Percentiles rank a stretch among this genome's conserved stretches.
These are phyloP conservation scores for Blastomyces silverae DNA, from an alignment of 2,329 filamentous ascomycete genomes.

Conservation along the genomic window DNA sequence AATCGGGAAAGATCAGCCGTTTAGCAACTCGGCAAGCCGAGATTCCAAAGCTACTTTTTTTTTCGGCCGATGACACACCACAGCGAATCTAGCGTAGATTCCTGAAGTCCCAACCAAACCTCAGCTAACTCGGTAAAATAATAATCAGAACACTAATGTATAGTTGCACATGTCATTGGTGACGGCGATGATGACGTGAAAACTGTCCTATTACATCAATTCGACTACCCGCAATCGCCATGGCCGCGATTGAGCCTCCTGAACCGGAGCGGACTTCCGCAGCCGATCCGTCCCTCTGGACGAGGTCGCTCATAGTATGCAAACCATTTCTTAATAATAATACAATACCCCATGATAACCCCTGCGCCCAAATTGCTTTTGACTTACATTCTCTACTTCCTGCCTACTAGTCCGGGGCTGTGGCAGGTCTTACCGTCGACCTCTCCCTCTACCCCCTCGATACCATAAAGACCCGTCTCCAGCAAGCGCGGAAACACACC, in stretches of 20 bases:
- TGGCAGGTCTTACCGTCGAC: slow-evolving; percentile 94
- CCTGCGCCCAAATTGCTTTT: neutral
- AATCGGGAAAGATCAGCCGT: neutral
- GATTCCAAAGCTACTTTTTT: neutral
- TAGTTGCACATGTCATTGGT: neutral
- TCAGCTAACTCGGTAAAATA: slow-evolving; percentile 1
- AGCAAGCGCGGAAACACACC: slow-evolving; percentile 56
- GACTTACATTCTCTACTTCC: slow-evolving; percentile 2
- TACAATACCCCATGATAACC: neutral
- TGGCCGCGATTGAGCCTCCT: slow-evolving; percentile 26
- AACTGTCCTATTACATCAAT: neutral
- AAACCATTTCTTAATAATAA: neutral
- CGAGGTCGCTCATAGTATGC: slow-evolving; percentile 38
- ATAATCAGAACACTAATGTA: neutral
- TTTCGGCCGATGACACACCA: slow-evolving; percentile 1
- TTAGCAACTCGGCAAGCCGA: slow-evolving; percentile 6
- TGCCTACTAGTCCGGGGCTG: slow-evolving; percentile 64
- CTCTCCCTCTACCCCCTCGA: slow-evolving; percentile 95
- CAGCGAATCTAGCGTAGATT: neutral
- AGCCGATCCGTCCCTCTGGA: slow-evolving; percentile 38
- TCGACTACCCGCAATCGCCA: slow-evolving; percentile 8
- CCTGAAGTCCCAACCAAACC: neutral
- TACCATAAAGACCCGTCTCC: slow-evolving; percentile 95
- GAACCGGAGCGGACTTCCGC: slow-evolving; percentile 30
- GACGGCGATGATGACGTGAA: neutral